Conservation (phyloP, 1,284 basidiomycete species). For the Cystobasidium slooffiae region DNA sequence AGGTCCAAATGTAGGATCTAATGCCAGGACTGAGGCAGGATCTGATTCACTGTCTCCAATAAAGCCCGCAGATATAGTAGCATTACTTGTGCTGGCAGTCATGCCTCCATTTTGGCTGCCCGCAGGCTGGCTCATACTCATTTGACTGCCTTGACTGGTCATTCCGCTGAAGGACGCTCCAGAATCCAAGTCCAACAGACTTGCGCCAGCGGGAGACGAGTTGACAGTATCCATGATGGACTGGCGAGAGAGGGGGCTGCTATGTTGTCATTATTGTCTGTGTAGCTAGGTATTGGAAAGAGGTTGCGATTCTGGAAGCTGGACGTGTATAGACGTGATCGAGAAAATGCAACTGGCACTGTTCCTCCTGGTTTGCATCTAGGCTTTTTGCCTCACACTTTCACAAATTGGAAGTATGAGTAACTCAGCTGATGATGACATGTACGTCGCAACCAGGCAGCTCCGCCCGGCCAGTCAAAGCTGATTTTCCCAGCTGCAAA, state of each 20-base stretch:
- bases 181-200: slow-evolving; percentile 13
- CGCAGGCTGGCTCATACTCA: not conserved
- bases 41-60: not conserved
- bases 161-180: slow-evolving; percentile 19
- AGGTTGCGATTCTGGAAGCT: not conserved
- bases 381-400: not conserved
- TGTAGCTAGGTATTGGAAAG: too few species aligned
- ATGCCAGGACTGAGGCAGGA: not conserved
- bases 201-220: slow-evolving; percentile 1
- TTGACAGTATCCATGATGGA: not conserved
- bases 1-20: slow-evolving; percentile 17
- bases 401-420: not conserved
- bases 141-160: slow-evolving; percentile 14
- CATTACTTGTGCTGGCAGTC: slow-evolving; percentile 7
- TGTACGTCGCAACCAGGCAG: not conserved
- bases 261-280: not conserved
- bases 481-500: not conserved
- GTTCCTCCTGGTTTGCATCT: not conserved
- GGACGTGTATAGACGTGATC: not conserved
- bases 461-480: not conserved
- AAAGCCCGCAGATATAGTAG: not conserved
- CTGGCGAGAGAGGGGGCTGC: not conserved
- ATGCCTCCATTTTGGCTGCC: slow-evolving; percentile 11
- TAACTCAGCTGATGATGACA: not conserved
- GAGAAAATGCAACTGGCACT: not conserved